A percentile compares a stretch with the other conserved stretches of the same genome.
Evolutionary conservation across 2,329 filamentous ascomycete species (phyloP).

Genomic region (Clarireedia hainanense): DNA sequence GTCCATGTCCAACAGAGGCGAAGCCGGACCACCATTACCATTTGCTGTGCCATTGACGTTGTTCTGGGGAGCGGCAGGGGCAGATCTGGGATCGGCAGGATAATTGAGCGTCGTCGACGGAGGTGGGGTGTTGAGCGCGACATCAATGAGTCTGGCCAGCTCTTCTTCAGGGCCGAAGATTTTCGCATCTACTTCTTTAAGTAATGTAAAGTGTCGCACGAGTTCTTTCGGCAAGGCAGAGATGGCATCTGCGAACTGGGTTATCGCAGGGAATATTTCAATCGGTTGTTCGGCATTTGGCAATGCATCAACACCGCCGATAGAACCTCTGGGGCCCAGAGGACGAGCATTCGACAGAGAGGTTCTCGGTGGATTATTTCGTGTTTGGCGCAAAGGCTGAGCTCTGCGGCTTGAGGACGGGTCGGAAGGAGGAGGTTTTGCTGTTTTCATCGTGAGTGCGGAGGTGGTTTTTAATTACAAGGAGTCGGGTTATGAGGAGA

Average conservation of each 20-base stretch:
- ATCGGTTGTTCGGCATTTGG: constrained; percentile 42
- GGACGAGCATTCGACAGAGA: constrained; percentile 40
- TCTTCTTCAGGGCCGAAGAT: constrained; percentile 81
- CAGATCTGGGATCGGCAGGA: constrained; percentile 21
- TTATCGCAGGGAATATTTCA: constrained; percentile 59
- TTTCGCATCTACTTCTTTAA: constrained; percentile 98
- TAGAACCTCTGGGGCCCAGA: constrained; percentile 35
- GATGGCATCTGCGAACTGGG: constrained; percentile 83
- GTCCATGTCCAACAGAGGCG: constrained; percentile 12
- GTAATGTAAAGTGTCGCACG: constrained; percentile 86
- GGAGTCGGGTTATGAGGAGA: constrained; percentile 13
- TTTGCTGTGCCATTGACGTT: constrained; percentile 27
- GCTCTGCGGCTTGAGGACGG: constrained; percentile 46
- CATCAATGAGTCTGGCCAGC: constrained; percentile 66
- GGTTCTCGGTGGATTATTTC: constrained; percentile 54
- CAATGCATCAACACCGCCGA: constrained; percentile 32
- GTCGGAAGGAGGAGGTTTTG: constrained; percentile 25
- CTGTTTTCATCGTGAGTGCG: constrained; percentile 28
- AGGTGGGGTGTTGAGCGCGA: constrained; percentile 46
- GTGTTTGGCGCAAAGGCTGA: constrained; percentile 57
- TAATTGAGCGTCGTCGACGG: constrained; percentile 32
- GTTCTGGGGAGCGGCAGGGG: constrained; percentile 22
- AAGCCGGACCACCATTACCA: constrained; percentile 21
- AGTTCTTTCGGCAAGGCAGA: constrained; percentile 90
- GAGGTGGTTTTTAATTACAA: constrained; percentile 11